phyloP scores from a whole-genome alignment of 75 land plant genomes.

The Ceratopteris richardii region DNA sequence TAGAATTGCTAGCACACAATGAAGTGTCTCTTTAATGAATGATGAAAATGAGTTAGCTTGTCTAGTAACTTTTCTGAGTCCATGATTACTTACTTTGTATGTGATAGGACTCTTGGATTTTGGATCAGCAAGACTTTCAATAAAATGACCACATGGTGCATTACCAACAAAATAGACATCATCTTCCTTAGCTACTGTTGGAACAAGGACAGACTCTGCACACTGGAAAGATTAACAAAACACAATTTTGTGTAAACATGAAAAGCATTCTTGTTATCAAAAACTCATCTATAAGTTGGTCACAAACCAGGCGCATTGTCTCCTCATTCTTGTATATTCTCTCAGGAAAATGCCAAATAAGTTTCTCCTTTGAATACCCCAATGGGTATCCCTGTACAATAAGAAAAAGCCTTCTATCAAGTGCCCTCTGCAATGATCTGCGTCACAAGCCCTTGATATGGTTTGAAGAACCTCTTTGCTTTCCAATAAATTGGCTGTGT shows the following conservation, averaged over 20 bases:
- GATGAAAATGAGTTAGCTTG: not conserved
- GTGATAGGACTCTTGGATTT: conserved; percentile 9
- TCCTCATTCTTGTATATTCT: conserved; percentile 74
- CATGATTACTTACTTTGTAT: conserved; percentile 39
- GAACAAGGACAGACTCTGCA: conserved; percentile 79
- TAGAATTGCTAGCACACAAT: too few relatives aligned
- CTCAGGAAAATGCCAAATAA: conserved; percentile 98
- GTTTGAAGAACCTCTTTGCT: not conserved
- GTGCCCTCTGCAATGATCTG: conserved; percentile 88
- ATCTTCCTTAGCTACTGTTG: conserved; percentile 54
- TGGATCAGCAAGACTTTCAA: conserved; percentile 24
- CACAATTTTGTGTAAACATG: conserved; percentile 2
- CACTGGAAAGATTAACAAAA: conserved; percentile 71
- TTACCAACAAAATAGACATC: conserved; percentile 88
- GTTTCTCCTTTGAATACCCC: conserved; percentile 46
- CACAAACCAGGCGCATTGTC: conserved; percentile 61
- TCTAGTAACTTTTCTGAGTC: not conserved
- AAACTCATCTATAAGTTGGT: not conserved
- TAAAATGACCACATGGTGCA: conserved; percentile 89
- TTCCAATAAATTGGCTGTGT: not conserved
- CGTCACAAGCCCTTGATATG: conserved; percentile 2
- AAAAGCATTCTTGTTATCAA: not conserved
- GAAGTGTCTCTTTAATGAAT: too few relatives aligned
- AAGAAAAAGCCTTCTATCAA: conserved; percentile 82
- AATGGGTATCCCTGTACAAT: conserved; percentile 62